Percentiles rank a stretch among this genome's conserved stretches.
Evolutionary conservation across 202 grass and related monocot species (phyloP).

Genomic region (Zizania palustris): DNA sequence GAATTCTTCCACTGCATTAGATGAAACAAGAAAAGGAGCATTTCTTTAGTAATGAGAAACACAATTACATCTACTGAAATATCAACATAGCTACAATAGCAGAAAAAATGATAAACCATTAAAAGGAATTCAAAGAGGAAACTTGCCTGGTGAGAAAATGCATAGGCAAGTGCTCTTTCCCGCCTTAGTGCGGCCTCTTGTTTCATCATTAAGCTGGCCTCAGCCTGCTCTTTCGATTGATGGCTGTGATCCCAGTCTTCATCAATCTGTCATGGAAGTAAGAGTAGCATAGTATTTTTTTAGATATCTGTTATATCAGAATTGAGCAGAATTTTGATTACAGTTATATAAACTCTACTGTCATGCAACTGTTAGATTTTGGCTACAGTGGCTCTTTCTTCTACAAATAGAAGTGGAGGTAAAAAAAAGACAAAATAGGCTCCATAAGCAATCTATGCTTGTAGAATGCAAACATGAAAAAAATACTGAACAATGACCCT

Average conservation of each 20-base stretch:
- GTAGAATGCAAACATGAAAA: neutral
- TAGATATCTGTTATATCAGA: constrained; percentile 22
- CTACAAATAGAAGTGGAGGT: neutral
- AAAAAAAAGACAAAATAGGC: constrained; percentile 1
- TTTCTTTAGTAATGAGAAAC: neutral
- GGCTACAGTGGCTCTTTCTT: constrained; percentile 1
- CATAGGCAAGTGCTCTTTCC: constrained; percentile 86
- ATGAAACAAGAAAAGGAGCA: neutral
- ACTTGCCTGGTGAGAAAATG: constrained; percentile 91
- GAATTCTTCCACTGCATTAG: constrained; percentile 76
- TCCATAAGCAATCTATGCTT: neutral
- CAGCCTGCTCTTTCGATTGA: constrained; percentile 80
- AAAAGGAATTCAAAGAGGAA: constrained; percentile 22
- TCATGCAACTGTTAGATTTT: neutral
- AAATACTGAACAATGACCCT: constrained; percentile 6
- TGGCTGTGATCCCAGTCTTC: constrained; percentile 86
- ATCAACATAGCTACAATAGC: neutral
- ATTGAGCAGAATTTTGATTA: neutral
- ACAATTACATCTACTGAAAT: neutral
- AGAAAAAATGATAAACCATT: constrained; percentile 14
- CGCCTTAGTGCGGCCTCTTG: constrained; percentile 83
- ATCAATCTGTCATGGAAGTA: constrained; percentile 52
- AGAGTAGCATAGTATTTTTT: neutral
- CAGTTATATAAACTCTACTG: neutral
- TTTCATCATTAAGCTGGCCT: constrained; percentile 64